Percentiles rank a stretch among this genome's conserved stretches.
Evolutionary conservation across 2,329 filamentous ascomycete species (phyloP).

Genomic region (Paracorniculantispora psalliotae): DNA sequence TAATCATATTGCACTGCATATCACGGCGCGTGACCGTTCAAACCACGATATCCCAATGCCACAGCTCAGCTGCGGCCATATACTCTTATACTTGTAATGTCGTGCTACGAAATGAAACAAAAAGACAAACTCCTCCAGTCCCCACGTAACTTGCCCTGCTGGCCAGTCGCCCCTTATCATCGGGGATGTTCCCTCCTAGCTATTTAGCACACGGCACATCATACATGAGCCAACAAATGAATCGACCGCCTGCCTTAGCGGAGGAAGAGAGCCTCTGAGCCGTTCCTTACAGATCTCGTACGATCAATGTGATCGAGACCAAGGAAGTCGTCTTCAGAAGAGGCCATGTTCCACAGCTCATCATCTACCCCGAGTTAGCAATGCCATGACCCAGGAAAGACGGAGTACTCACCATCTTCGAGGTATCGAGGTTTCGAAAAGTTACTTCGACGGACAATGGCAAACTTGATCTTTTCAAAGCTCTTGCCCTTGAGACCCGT

Average conservation of each 20-base stretch:
- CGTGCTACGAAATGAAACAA: slow-evolving; percentile 13
- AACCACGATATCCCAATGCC: slow-evolving; percentile 5
- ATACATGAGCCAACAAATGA: slow-evolving; percentile 6
- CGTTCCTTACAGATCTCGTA: slow-evolving; percentile 53
- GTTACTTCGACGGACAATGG: slow-evolving; percentile 64
- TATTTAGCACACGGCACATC: slow-evolving; percentile 9
- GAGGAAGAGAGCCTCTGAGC: slow-evolving; percentile 59
- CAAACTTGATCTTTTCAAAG: slow-evolving; percentile 98
- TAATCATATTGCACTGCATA: slow-evolving; percentile 5
- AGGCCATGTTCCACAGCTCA: slow-evolving; percentile 49
- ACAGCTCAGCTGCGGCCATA: slow-evolving; percentile 1
- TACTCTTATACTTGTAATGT: slow-evolving; percentile 15
- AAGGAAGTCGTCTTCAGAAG: slow-evolving; percentile 55
- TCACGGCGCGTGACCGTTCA: background rate
- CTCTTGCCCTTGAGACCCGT: slow-evolving; percentile 96
- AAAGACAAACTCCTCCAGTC: slow-evolving; percentile 1
- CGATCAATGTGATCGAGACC: slow-evolving; percentile 64
- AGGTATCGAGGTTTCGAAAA: slow-evolving; percentile 80
- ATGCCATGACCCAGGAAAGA: background rate
- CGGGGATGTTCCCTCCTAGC: background rate
- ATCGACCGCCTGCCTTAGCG: slow-evolving; percentile 24
- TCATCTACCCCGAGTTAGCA: slow-evolving; percentile 44
- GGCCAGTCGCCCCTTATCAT: background rate
- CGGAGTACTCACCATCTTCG: slow-evolving; percentile 68
- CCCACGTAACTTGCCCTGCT: background rate